A percentile compares a stretch with the other conserved stretches of the same genome.
Evolutionary conservation across 140 eudicot genomes (phyloP).

Genomic region (Oenanthe javanica): DNA sequence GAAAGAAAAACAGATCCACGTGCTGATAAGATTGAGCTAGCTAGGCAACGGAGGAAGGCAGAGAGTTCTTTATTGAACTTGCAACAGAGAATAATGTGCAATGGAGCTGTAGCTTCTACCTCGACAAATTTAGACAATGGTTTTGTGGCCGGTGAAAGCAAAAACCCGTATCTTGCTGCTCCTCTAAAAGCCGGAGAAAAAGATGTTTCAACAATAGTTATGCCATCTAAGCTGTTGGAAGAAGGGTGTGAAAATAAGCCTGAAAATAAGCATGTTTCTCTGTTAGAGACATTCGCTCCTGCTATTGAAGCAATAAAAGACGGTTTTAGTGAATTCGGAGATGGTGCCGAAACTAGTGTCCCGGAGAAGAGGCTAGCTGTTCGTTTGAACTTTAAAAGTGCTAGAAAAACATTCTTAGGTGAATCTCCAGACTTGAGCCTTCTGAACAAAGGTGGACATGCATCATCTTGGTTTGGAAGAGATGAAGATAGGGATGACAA

Average conservation of each 20-base stretch:
- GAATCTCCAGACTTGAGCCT: conserved; percentile 75
- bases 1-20: conserved; percentile 74
- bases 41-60: conserved; percentile 88
- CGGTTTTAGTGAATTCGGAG: conserved; percentile 46
- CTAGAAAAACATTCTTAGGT: conserved; percentile 56
- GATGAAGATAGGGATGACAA: conserved; percentile 89
- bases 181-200: conserved; percentile 37
- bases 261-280: conserved; percentile 17
- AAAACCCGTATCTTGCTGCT: conserved; percentile 33
- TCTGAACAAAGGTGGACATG: conserved; percentile 49
- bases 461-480: conserved; percentile 49
- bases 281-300: conserved; percentile 72
- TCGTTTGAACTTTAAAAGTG: conserved; percentile 53
- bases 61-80: conserved; percentile 75
- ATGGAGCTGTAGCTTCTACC: conserved; percentile 41
- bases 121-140: conserved; percentile 13
- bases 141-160: conserved; percentile 18
- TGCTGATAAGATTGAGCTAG: conserved; percentile 76
- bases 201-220: conserved; percentile 24
- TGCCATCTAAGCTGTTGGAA: conserved; percentile 28
- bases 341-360: conserved; percentile 36
- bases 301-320: conserved; percentile 75
- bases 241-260: conserved; percentile 33
- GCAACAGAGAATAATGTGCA: conserved; percentile 60
- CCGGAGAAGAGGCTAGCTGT: conserved; percentile 57